Base-by-base conservation (phyloP, 164 flowering plant genomes). In the Annona squamosa region DNA sequence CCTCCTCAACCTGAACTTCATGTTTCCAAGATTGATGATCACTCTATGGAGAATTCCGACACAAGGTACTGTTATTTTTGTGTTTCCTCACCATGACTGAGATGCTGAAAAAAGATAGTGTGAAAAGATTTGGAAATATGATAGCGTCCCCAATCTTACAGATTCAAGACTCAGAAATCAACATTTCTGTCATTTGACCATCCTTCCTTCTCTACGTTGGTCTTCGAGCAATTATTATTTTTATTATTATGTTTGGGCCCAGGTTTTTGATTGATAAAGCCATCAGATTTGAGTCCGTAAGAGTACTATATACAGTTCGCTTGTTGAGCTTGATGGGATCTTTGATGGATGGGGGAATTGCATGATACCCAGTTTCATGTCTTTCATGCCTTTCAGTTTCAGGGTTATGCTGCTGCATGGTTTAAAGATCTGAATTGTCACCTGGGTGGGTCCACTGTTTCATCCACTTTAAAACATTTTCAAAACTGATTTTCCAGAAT, bases 31-130 rank as follows among this genome's bases (percentile, higher is more conserved):
- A 26, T 64, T 72, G 81, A 48, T 72, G 77, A 48, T 44, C 76
- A 74, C 46, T 71, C 76, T 16, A 59, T 62, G 56, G 72, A 3
- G 64, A 73, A 77, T 61, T 47, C 72, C 70, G 79, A 56, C 65
- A 75, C 44, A 68, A 76, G 83, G 86, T 84, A 75, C 19, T 13
- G n/a, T 19, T 66, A 56, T 46, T 48, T 13, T 3, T 73, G 26
- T 66, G 46, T 66, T 66, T 66, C 59, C 42, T 42, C 46, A 16
- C 18, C 1, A 42, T 18, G 37, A 42, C 63, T 63, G 18, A 18
- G 66, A 26, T 26, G 37, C 37, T 26, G 37, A 26, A 26, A 26
- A 26, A 26, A 26, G 37, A 26, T 26, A 26, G 37, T 26, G 37
- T 26, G 37, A 26, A 26, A 26, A 26, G 37, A 26, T 26, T 26